Percentiles rank a stretch among this genome's conserved stretches.
phyloP scores from a whole-genome alignment of 495 filamentous ascomycete genomes.

The Tuber indicum region DNA sequence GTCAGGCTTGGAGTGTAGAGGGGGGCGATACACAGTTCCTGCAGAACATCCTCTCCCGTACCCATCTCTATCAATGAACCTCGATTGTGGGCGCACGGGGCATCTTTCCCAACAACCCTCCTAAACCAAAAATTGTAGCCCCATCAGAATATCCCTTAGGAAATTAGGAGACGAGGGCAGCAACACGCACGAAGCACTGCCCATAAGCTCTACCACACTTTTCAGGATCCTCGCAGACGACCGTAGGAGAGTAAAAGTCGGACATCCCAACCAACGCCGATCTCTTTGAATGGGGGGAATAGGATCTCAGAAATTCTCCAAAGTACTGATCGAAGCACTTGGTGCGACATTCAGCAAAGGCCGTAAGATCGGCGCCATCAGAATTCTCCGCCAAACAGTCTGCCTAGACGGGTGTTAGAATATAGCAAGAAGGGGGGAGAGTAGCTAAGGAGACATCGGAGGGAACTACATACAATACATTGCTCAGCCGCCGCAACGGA shows the following conservation, averaged over 20 bases:
- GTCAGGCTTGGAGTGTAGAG: not conserved
- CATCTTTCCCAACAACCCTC: not conserved
- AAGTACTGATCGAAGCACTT: conserved; percentile 20
- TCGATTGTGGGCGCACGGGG: not conserved
- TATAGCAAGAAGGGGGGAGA: not conserved
- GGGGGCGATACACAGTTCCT: not conserved
- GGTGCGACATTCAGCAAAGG: conserved; percentile 22
- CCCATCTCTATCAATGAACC: not conserved
- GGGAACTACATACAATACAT: not conserved
- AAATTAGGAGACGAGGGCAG: not conserved
- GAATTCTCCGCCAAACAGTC: not conserved
- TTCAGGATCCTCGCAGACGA: not conserved
- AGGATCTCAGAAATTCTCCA: conserved; percentile 17
- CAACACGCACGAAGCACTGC: not conserved
- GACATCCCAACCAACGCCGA: not conserved
- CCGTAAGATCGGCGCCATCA: conserved; percentile 14
- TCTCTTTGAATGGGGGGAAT: not conserved
- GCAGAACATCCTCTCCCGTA: not conserved
- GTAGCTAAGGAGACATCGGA: not conserved
- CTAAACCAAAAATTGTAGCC: not conserved
- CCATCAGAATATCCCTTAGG: not conserved
- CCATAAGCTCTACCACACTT: not conserved
- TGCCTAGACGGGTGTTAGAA: not conserved
- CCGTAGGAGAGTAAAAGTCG: not conserved
- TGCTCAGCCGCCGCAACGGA: not conserved